These are phyloP conservation scores for Pisolithus albus DNA, from an alignment of 768 basidiomycete species.

Conservation along the genomic window DNA sequence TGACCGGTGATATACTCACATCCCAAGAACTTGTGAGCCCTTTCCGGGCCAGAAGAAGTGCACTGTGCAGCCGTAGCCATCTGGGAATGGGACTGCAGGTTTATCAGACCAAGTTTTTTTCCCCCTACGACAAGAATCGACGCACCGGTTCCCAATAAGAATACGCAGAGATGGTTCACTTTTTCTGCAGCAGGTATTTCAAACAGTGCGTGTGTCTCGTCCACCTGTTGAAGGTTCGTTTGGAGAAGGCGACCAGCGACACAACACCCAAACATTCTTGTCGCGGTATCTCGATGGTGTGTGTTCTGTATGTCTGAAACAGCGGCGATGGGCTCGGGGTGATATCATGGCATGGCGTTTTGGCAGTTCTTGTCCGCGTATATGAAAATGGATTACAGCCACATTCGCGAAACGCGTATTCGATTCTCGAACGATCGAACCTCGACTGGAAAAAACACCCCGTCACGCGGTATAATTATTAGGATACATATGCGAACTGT, in stretches of 20 bases:
- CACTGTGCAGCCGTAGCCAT: conserved; percentile 77
- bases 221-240: conserved; percentile 74
- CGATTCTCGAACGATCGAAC: not conserved
- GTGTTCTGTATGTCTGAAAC: not conserved
- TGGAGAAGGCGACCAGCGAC: conserved; percentile 74
- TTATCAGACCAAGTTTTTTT: not conserved
- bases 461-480: not conserved
- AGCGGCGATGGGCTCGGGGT: not conserved
- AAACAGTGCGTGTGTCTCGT: conserved; percentile 78
- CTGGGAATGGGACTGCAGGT: conserved; percentile 64
- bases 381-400: too few species aligned
- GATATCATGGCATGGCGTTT: too few species aligned
- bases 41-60: conserved; percentile 84
- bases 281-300: not conserved
- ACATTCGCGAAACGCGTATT: too few species aligned
- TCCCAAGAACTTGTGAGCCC: conserved; percentile 80
- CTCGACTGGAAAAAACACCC: not conserved
- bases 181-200: conserved; percentile 62
- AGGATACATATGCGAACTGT: not conserved
- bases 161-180: conserved; percentile 84
- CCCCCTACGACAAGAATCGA: not conserved
- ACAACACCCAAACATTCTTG: conserved; percentile 68
- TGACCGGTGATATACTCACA: conserved; percentile 43
- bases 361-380: too few species aligned
- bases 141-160: conserved; percentile 71